phyloP scores from a whole-genome alignment of 441 rosid species.

The Gossypium gossypioides region DNA sequence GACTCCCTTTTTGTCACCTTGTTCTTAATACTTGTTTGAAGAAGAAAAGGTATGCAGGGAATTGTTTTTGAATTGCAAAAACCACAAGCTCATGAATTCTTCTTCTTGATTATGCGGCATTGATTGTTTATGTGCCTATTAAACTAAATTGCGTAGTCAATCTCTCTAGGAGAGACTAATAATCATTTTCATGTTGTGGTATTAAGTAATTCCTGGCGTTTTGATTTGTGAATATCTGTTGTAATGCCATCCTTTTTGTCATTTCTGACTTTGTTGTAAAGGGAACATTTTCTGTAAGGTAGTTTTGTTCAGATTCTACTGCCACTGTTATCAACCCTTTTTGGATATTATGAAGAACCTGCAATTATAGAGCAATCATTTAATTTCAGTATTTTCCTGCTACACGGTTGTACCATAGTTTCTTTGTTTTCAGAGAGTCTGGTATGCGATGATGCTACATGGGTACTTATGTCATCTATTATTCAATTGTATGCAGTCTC shows the following conservation, averaged over 20 bases:
- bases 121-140: background rate
- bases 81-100: background rate
- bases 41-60: background rate
- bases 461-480: background rate
- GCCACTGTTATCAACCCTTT: background rate
- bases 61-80: background rate
- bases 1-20: background rate
- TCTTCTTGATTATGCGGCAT: background rate
- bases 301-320: background rate
- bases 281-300: background rate
- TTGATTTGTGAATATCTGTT: background rate
- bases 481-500: constrained; percentile 1
- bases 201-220: background rate
- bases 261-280: background rate
- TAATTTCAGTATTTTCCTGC: background rate
- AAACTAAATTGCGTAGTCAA: background rate
- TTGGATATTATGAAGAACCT: background rate
- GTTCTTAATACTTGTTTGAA: background rate
- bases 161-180: background rate
- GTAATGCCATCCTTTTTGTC: background rate
- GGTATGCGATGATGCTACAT: background rate
- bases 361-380: background rate
- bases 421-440: background rate
- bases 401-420: background rate
- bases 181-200: background rate